phyloP scores from a whole-genome alignment of 1,284 basidiomycete genomes.

The Laetiporus sulphureus region DNA sequence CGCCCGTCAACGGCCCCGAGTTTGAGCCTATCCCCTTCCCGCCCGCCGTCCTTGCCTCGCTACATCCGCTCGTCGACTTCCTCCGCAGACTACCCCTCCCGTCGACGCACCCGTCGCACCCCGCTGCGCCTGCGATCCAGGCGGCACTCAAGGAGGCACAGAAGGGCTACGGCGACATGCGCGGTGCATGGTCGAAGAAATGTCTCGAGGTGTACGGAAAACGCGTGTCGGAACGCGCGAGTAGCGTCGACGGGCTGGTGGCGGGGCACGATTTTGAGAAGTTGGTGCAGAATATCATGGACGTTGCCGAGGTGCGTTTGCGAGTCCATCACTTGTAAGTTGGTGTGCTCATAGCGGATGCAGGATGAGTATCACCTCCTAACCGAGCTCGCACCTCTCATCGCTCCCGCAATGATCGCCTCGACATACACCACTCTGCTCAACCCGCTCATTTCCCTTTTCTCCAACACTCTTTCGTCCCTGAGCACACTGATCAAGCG shows the following conservation, averaged over 20 bases:
- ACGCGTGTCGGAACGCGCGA: constrained; percentile 58
- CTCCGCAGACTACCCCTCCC: constrained; percentile 67
- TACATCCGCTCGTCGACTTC: constrained; percentile 59
- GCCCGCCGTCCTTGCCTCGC: constrained; percentile 39
- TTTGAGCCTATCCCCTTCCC: constrained; percentile 52
- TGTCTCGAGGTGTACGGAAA: constrained; percentile 66
- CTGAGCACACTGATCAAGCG: constrained; percentile 70
- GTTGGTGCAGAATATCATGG: constrained; percentile 57
- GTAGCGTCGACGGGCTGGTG: constrained; percentile 53
- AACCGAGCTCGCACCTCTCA: constrained; percentile 53
- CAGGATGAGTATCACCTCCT: constrained; percentile 62
- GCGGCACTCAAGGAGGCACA: constrained; percentile 67
- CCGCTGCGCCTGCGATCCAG: constrained; percentile 57
- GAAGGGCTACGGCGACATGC: constrained; percentile 77
- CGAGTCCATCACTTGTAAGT: not conserved
- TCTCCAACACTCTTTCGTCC: constrained; percentile 54
- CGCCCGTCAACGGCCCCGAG: constrained; percentile 53
- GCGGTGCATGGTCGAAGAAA: constrained; percentile 66
- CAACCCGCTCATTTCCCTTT: constrained; percentile 54
- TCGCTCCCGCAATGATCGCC: constrained; percentile 37
- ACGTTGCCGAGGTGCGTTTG: constrained; percentile 51
- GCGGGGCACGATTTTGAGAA: constrained; percentile 62
- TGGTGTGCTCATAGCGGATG: not conserved
- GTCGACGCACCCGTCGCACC: constrained; percentile 72
- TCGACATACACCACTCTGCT: constrained; percentile 57